phyloP scores from a whole-genome alignment of 805 yeast species.

The Sugiyamaella marilandica region DNA sequence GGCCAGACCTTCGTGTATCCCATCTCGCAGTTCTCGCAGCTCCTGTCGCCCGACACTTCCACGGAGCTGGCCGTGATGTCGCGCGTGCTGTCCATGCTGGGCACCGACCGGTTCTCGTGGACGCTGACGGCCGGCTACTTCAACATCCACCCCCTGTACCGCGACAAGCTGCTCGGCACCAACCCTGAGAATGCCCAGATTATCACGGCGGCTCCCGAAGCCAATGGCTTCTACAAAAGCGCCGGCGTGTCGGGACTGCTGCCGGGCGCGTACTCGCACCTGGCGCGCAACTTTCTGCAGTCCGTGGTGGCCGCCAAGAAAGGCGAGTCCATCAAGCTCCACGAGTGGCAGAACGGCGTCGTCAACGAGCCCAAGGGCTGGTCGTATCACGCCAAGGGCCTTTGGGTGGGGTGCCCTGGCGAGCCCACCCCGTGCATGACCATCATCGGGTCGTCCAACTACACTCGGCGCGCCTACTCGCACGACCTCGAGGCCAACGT shows the following conservation, averaged over 20 bases:
- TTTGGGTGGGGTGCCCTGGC: slow-evolving; percentile 68
- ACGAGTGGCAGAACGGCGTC: slow-evolving; percentile 84
- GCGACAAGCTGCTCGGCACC: slow-evolving; percentile 51
- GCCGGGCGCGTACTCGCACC: slow-evolving; percentile 80
- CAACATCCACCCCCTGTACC: slow-evolving; percentile 77
- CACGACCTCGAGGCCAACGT: slow-evolving; percentile 89
- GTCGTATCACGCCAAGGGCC: slow-evolving; percentile 97
- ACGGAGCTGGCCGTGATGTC: slow-evolving; percentile 77
- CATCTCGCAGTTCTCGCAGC: slow-evolving; percentile 84
- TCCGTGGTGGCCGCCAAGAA: slow-evolving; percentile 36
- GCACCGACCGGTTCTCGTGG: slow-evolving; percentile 60
- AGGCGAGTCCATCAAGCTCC: slow-evolving; percentile 49
- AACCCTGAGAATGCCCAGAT: slow-evolving; percentile 56
- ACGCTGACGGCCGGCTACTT: slow-evolving; percentile 95
- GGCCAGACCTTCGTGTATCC: slow-evolving; percentile 73
- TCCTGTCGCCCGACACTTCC: slow-evolving; percentile 60
- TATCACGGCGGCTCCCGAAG: slow-evolving; percentile 88
- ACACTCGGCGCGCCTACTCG: slow-evolving; percentile 82
- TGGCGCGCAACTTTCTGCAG: slow-evolving; percentile 64
- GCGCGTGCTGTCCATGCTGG: slow-evolving; percentile 52
- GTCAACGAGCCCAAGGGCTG: slow-evolving; percentile 83
- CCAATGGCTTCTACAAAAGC: slow-evolving; percentile 88
- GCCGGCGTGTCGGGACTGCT: slow-evolving; percentile 73
- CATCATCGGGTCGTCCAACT: slow-evolving; percentile 88
- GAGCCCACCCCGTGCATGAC: slow-evolving; percentile 64